Conservation (phyloP, 441 rosid genomes). For the Monsonia emarginata region DNA sequence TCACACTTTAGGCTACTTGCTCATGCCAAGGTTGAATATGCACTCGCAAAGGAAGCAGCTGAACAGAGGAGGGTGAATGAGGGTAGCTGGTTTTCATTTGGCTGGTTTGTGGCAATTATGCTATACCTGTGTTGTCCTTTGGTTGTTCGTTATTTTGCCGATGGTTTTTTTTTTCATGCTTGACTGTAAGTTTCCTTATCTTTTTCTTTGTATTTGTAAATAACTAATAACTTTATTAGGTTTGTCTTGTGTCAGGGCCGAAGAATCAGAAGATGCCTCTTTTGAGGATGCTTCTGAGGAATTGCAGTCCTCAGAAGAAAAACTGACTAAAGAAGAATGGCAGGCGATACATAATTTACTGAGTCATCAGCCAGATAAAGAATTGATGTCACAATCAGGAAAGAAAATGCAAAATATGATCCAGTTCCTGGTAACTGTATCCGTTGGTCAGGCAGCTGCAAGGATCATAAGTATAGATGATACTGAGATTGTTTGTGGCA, state of each 20-base stretch:
- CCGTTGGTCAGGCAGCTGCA: slow-evolving; percentile 78
- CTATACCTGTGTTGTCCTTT: slow-evolving; percentile 11
- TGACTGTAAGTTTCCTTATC: background rate
- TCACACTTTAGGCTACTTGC: slow-evolving; percentile 75
- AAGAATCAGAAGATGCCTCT: slow-evolving; percentile 44
- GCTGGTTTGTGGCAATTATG: slow-evolving; percentile 48
- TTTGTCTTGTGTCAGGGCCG: slow-evolving; percentile 38
- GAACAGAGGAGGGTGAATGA: slow-evolving; percentile 62
- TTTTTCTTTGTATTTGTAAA: background rate
- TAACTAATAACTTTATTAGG: slow-evolving; percentile 16
- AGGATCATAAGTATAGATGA: slow-evolving; percentile 58
- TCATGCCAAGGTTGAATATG: slow-evolving; percentile 95
- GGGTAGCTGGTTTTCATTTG: slow-evolving; percentile 77
- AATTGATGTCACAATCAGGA: slow-evolving; percentile 42
- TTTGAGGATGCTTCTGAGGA: slow-evolving; percentile 40
- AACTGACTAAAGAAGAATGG: slow-evolving; percentile 93
- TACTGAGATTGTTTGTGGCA: slow-evolving; percentile 78
- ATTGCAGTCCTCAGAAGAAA: slow-evolving; percentile 46
- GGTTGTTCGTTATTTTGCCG: background rate
- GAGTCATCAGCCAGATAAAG: slow-evolving; percentile 84
- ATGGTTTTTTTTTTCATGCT: background rate
- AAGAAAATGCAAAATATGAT: slow-evolving; percentile 85
- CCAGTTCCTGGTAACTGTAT: slow-evolving; percentile 62
- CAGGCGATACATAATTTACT: slow-evolving; percentile 78
- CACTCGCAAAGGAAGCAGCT: slow-evolving; percentile 84